Evolutionary conservation across 2,329 filamentous ascomycete species (phyloP), one percentile per base, ranked within the genome.

Genomic region (Calonectria honghensis): DNA sequence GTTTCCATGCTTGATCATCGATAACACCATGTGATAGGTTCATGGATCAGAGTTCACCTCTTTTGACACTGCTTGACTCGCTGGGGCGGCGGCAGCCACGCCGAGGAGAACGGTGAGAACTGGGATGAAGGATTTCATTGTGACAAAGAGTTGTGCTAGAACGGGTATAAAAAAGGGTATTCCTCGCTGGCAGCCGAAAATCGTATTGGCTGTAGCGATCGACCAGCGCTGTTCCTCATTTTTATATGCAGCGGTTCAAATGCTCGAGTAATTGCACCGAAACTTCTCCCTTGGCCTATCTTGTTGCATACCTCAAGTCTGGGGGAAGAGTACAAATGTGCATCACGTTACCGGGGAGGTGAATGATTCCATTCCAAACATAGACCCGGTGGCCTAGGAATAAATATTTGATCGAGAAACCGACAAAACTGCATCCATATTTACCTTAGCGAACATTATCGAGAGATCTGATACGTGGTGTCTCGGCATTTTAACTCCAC

Each of bases 401-500:
- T 18, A 41, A 39, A 24, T 10, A 4, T 29, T 29, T 11, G 9
- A 20, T 31, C 14, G 9, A 27, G 9, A 41, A 63, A 41, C 20
- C 24, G 32, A 59, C n/a, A 11, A 37, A 37, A n/a, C n/a, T 24
- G 9, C n/a, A 31, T 39, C 14, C 24, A 18, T 13, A 31, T 41
- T 31, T 63, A 6, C 32, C 4, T 63, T 39, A 24, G 57, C 24
- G 41, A 20, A 41, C n/a, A 27, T 20, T 11, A 20, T 41, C 7
- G 39, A 63, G 57, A 24, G 57, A 63, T 41, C 24, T 63, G 57
- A 63, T 63, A 63, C 57, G 20, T 29, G 35, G 39, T 45, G 57
- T 63, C 57, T 63, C 57, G 57, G 37, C 35, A 63, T 41, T 29
- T 10, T 9, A 9, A 31, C 35, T 18, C 14, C 35, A 63, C 16